Base-by-base conservation (phyloP, 495 filamentous ascomycete genomes). In the Penicillium silybi region DNA sequence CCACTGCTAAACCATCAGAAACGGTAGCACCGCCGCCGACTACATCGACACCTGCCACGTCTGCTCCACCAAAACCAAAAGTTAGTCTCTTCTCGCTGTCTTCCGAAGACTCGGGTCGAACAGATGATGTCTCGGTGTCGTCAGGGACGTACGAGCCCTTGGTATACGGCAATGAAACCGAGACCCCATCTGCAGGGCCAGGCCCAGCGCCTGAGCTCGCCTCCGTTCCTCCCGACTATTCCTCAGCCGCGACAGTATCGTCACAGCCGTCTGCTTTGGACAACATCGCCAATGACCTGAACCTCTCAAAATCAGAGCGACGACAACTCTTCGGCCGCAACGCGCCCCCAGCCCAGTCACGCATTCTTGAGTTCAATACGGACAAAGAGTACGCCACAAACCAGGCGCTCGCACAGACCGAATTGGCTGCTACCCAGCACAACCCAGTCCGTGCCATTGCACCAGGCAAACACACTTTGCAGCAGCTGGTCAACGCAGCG, bases 381-480 rank as follows among this genome's bases (percentile, higher is more conserved):
- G 89, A 90, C 64, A 65, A 70, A 45, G 91, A 97, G 68, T 97
- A 97, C 71, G 81, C 76, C 15, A 79, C 85, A 48, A 97, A 97
- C 67, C 85, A 92, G 67, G 73, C 72, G 43, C 37, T 69, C 47
- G 56, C 64, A 7, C 58, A 67, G 38, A 69, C 73, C 11, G 69
- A 77, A 20, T 68, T 93, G 27, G 83, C 90, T 3, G 81, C 84
- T 13, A 66, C 80, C 11, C 82, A 82, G 50, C 89, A 92, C 62
- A 90, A 92, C 54, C 88, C 90, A 2, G 85, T 97, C 19, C 83
- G 88, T 51, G 73, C 87, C 5, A 88, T 97, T 62, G 84, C 86
- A n/a, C 84, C 89, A 1, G 91, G 89, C 43, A 95, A 96, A 70
- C 89, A 95, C 66, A 89, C 81, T 43, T 74, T 97, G 63, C 84